Evolutionary conservation across 495 filamentous ascomycete species (phyloP).

Genomic region (Podospora pseudopauciseta): DNA sequence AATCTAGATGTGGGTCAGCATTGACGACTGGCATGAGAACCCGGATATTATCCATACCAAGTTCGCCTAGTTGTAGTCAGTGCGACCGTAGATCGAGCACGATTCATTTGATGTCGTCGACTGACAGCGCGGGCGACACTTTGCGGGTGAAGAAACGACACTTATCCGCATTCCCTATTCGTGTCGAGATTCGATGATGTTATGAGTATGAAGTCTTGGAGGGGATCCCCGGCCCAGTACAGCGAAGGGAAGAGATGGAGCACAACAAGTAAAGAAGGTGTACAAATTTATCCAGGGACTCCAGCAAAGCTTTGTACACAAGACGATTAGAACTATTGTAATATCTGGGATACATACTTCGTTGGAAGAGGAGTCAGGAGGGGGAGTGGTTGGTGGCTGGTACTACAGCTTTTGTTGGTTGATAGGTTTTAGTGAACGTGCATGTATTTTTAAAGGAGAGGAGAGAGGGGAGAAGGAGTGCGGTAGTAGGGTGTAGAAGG

Average conservation of each 20-base stretch:
- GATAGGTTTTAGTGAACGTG: background rate
- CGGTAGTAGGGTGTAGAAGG: background rate
- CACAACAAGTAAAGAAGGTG: background rate
- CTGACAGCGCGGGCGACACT: background rate
- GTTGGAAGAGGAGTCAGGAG: background rate
- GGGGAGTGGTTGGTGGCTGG: background rate
- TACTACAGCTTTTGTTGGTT: background rate
- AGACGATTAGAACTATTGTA: background rate
- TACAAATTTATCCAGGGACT: background rate
- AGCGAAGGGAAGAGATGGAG: background rate
- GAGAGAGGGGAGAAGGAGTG: background rate
- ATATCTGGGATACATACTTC: background rate
- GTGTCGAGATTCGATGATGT: background rate
- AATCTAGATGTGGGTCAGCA: conserved; percentile 93
- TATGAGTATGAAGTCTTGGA: background rate
- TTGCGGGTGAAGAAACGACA: background rate
- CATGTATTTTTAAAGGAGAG: background rate
- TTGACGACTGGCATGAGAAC: conserved; percentile 99
- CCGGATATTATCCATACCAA: conserved; percentile 98
- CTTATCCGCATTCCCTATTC: background rate
- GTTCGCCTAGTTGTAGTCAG: conserved; percentile 59
- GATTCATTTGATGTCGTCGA: background rate
- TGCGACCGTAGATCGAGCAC: background rate
- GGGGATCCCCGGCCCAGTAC: background rate
- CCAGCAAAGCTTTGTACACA: background rate